Evolutionary conservation across 148 eudicot species (phyloP).

Genomic region (Pharnaceum exiguum): DNA sequence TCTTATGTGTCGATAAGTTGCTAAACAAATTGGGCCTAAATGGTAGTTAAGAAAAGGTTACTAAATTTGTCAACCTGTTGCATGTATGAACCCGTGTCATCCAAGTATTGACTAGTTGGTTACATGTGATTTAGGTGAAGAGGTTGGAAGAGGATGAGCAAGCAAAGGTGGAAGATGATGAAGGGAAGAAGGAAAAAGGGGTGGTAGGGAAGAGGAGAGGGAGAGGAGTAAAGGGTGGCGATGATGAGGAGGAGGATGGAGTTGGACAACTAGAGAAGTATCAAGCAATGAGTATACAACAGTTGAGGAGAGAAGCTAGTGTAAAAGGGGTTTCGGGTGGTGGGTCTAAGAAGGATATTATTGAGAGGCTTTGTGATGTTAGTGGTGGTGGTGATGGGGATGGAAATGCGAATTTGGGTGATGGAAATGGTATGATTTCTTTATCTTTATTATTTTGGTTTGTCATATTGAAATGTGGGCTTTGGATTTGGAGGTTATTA

Average conservation of each 20-base stretch:
- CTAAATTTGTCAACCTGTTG: too few species aligned
- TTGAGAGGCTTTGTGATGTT: neutral
- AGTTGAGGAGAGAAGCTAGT: neutral
- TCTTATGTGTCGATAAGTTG: too few species aligned
- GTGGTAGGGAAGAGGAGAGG: constrained; percentile 39
- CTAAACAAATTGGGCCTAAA: too few species aligned
- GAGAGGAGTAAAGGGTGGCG: constrained; percentile 30
- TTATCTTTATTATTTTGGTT: too few species aligned
- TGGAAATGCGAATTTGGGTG: constrained; percentile 19
- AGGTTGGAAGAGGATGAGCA: constrained; percentile 46
- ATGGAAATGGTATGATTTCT: constrained; percentile 36
- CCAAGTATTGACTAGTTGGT: neutral
- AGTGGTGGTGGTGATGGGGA: constrained; percentile 20
- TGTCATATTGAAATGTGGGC: too few species aligned
- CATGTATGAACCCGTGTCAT: too few species aligned
- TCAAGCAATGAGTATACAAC: too few species aligned
- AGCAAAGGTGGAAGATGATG: neutral
- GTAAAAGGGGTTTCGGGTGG: neutral
- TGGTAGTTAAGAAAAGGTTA: too few species aligned
- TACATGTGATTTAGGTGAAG: constrained; percentile 33
- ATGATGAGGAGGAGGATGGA: constrained; percentile 9
- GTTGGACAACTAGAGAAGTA: too few species aligned
- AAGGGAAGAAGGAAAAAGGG: neutral
- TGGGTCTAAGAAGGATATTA: neutral
- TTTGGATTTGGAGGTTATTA: too few species aligned